Evolutionary conservation across 225 moss, liverwort and hornwort genomes (phyloP), one percentile per base, ranked within the genome.

Genomic region (Thuidium tamariscinum): DNA sequence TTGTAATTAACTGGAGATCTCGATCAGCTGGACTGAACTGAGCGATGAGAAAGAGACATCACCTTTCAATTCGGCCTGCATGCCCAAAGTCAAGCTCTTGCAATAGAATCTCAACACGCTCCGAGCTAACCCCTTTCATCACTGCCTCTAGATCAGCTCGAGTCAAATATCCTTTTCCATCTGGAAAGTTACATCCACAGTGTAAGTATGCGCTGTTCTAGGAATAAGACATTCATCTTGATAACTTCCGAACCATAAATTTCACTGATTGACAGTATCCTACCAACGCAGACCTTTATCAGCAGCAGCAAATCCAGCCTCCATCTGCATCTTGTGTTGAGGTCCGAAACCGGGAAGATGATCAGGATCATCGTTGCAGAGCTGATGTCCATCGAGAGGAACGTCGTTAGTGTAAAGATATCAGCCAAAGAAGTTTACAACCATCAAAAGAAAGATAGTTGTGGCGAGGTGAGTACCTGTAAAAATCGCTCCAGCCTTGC

Each of bases 261-360:
- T 77, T 84, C 74, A 83, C 37, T 57, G 79, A 71, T 46, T 79
- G 60, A 63, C 65, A 86, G 79, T 42, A 76, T 34, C 48, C 86
- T 70, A 89, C 51, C 79, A 57, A 86, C 44, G 74, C 89, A 74
- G 60, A 93, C 93, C 93, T 92, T 93, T 89, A 89, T 93, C 93
- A 89, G 92, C 92, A 89, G 93, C 93, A 91, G 92, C 84, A 88
- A 93, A 93, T 60, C 93, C 93, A 44, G 92, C 91, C 87, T 93
- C 93, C 81, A 93, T 93, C 73, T 93, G 93, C 88, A 88, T 81
- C 88, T 88, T 93, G 89, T 93, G 93, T 63, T 87, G 91, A 77
- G 92, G 93, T 84, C 93, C 93, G 89, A 93, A 93, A 60, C 93
- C 93, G 70, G 93, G 93, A 88, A 93, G 89, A 88, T 89, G 83